Evolutionary conservation across 1,139 yeast species (phyloP), one percentile per base, ranked within the genome.

Genomic region (Suhomyces kunorum): DNA sequence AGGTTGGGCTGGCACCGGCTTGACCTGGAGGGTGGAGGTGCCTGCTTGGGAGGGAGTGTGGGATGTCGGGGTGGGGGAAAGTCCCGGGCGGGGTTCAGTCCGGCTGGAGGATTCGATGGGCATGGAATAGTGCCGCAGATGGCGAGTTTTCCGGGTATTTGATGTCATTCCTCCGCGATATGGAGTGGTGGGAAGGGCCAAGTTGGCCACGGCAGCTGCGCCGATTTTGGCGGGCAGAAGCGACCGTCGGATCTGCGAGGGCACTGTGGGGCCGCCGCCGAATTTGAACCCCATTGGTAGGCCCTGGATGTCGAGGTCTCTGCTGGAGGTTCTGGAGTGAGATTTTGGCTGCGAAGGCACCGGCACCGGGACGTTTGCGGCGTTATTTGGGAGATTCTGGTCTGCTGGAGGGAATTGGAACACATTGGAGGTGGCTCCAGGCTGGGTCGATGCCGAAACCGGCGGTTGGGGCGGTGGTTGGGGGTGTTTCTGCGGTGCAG

Each of bases 171-270:
- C 33, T 17, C 43, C 38, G 9, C 63, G 50, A 46, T 61, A 68
- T 3, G 64, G 61, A 1, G 64, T 51, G 6, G 64, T 61, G 13
- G 74, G 74, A 4, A 65, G 56, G 1, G 67, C 54, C 32, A 80
- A 59, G 33, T 74, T 74, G 2, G 87, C 83, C 1, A 83, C 86
- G 0, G 88, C 87, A 17, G 76, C 78, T 1, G 88, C 88, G 1
- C 89, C 89, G 8, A 82, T 70, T 51, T 81, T 80, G 0, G 88
- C 86, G 0, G 90, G 90, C 2, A 88, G 83, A 19, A 75, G 58
- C 24, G 80, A 77, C 46, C 81, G 66, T 29, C 66, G 62, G 59
- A 22, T 20, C 11, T 14, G 16, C 5, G 27, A 9, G 9, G 49
- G 5, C 7, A 56, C 12, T 19, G 44, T 35, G 6, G 52, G 42